Evolutionary conservation across 2,329 filamentous ascomycete species (phyloP).

Genomic region (Eurotiales sp.): DNA sequence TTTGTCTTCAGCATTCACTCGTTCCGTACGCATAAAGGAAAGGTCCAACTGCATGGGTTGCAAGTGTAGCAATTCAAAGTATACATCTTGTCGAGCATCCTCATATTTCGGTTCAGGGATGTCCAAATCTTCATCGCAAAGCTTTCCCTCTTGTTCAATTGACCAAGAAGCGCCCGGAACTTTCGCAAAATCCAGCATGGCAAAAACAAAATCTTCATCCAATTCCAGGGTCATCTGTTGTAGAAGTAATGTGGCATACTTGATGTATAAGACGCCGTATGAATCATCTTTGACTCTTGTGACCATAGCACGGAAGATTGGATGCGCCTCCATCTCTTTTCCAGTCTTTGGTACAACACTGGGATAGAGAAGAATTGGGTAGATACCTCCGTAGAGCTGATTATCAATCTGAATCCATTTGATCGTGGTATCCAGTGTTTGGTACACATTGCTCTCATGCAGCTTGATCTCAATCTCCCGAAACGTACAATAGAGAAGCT

Average conservation of each 20-base stretch:
- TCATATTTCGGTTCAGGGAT: slow-evolving; percentile 87
- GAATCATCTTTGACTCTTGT: slow-evolving; percentile 97
- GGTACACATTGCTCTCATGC: slow-evolving; percentile 87
- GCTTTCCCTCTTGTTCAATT: slow-evolving; percentile 73
- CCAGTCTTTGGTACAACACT: slow-evolving; percentile 97
- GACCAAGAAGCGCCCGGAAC: slow-evolving; percentile 86
- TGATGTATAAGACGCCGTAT: slow-evolving; percentile 96
- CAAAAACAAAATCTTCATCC: slow-evolving; percentile 97
- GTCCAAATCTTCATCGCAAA: slow-evolving; percentile 85
- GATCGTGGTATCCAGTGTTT: slow-evolving; percentile 83
- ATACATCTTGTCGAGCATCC: slow-evolving; percentile 86
- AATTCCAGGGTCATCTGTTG: slow-evolving; percentile 98
- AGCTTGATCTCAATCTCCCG: slow-evolving; percentile 87
- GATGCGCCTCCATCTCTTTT: slow-evolving; percentile 93
- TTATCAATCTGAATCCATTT: slow-evolving; percentile 99
- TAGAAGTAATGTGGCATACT: slow-evolving; percentile 88
- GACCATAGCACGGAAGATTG: slow-evolving; percentile 85
- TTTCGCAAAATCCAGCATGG: slow-evolving; percentile 90
- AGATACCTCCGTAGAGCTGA: slow-evolving; percentile 95
- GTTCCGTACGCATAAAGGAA: slow-evolving; percentile 94
- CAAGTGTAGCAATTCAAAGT: slow-evolving; percentile 94
- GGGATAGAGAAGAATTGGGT: slow-evolving; percentile 94
- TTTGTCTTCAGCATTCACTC: slow-evolving; percentile 93
- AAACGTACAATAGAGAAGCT: slow-evolving; percentile 90
- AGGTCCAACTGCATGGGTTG: slow-evolving; percentile 98